Evolutionary conservation across 495 filamentous ascomycete species (phyloP).

Genomic region (Aspergillus baeticus): DNA sequence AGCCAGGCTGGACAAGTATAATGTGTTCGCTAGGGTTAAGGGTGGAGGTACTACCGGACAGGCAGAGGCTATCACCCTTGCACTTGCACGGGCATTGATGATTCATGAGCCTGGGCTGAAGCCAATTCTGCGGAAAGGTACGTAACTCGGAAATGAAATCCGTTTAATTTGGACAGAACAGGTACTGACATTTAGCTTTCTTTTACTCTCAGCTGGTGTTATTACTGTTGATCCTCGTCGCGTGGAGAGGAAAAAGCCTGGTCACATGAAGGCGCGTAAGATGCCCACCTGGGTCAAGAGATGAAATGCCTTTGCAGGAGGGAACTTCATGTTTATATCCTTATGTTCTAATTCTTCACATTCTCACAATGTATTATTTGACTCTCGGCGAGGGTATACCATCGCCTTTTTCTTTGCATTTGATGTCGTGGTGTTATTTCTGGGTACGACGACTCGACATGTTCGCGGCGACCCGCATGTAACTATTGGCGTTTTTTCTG

Average conservation of each 20-base stretch:
- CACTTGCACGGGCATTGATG: conserved; percentile 82
- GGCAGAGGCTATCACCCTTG: conserved; percentile 91
- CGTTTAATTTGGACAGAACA: not conserved
- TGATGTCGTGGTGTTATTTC: conserved; percentile 21
- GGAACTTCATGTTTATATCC: conserved; percentile 1
- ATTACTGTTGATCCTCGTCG: conserved; percentile 87
- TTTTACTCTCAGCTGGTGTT: conserved; percentile 68
- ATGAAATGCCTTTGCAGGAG: conserved; percentile 28
- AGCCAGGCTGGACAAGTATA: conserved; percentile 90
- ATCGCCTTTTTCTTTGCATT: conserved; percentile 16
- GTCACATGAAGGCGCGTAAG: conserved; percentile 93
- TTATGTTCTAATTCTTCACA: conserved; percentile 15
- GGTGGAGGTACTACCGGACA: conserved; percentile 94
- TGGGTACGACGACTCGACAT: conserved; percentile 20
- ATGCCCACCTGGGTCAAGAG: conserved; percentile 97
- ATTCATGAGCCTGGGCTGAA: conserved; percentile 91
- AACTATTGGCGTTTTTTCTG: conserved; percentile 25
- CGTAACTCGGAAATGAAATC: conserved; percentile 30
- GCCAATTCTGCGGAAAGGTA: conserved; percentile 83
- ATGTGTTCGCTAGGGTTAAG: conserved; percentile 79
- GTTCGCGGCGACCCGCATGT: conserved; percentile 23
- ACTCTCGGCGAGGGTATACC: conserved; percentile 22
- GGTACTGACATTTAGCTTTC: conserved; percentile 1
- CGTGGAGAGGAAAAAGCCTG: conserved; percentile 98
- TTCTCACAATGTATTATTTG: conserved; percentile 28